Evolutionary conservation across 345 rosid species (phyloP).

Genomic region (Reutealis trisperma): DNA sequence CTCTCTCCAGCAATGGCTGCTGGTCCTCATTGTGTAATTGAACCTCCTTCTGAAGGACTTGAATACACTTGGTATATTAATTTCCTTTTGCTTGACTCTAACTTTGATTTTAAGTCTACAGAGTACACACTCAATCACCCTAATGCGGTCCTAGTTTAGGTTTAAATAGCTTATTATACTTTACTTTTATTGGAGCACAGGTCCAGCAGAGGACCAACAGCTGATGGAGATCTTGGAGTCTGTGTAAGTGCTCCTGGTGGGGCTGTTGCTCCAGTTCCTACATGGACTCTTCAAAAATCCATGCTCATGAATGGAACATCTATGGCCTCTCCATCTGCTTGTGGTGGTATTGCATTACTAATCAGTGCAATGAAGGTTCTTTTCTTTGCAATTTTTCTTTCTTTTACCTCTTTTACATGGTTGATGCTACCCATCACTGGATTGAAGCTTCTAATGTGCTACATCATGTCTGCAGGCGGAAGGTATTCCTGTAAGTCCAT

Average conservation of each 20-base stretch:
- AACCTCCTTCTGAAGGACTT: slow-evolving; percentile 90
- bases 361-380: slow-evolving; percentile 94
- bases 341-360: slow-evolving; percentile 93
- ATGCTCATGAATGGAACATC: slow-evolving; percentile 99
- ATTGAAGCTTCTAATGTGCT: slow-evolving; percentile 23
- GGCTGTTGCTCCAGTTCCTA: slow-evolving; percentile 99
- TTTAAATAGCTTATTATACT: slow-evolving; percentile 23
- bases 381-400: slow-evolving; percentile 11
- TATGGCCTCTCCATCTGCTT: slow-evolving; percentile 99
- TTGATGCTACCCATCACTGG: slow-evolving; percentile 11
- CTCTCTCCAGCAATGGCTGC: slow-evolving; percentile 99
- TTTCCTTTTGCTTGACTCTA: slow-evolving; percentile 22
- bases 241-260: slow-evolving; percentile 98
- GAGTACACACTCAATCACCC: background rate
- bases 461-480: slow-evolving; percentile 58
- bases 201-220: slow-evolving; percentile 98
- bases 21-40: slow-evolving; percentile 87
- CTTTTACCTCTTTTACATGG: slow-evolving; percentile 10
- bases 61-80: slow-evolving; percentile 82
- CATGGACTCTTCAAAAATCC: slow-evolving; percentile 97
- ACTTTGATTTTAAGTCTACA: background rate
- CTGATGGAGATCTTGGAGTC: slow-evolving; percentile 98
- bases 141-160: slow-evolving; percentile 14
- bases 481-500: slow-evolving; percentile 81
- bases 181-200: slow-evolving; percentile 45